Base-by-base conservation (phyloP, 257 asterid genomes). In the Voacanga thouarsii region DNA sequence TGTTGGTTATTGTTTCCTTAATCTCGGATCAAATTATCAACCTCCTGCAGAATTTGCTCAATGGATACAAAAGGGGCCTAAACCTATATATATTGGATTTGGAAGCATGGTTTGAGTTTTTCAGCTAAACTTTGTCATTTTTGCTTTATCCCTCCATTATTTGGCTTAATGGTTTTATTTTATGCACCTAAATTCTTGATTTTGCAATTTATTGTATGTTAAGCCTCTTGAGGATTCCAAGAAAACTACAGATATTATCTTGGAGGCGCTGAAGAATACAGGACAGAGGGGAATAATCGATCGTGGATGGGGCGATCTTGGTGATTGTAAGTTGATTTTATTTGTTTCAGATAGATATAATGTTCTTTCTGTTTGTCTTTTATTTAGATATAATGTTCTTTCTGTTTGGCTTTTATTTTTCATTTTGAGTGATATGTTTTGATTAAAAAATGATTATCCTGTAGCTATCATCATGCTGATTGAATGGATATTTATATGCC, bases 301-400 rank as follows among this genome's bases (percentile, higher is more conserved):
- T 87, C 92, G 94, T 73, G 99, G 99, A 77, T 96, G 99, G 99
- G 99, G 99, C 57, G 95, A 92, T 78, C 98, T 96, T 79, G 99
- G 99, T 71, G 79, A 88, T 77, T 68, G 99, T 93, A 89, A 88
- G 98, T 90, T 61, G 82, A 61, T 75, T 47, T 76, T 67, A 4
- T 72, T 69, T 72, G 24, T 43, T 21, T 76, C 19, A 4, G 33
- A 75, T 64, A 65, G 60, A 21, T 39, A 23, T 37, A 41, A 51
- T 61, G 68, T 79, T 76, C 26, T 61, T 63, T 44, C 30, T 81
- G 53, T 79, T 33, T 76, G 45, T 24, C 3, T 44, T 74, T 57
- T 49, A n/a, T n/a, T n/a, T n/a, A 65, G 60, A 21, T 39, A 23
- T 37, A 41, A 51, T 61, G 68, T 79, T 76, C 26, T 61, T 63